Evolutionary conservation across 176 grass and related monocot genomes (phyloP), one percentile per base, ranked within the genome.

Genomic region (Zea luxurians): DNA sequence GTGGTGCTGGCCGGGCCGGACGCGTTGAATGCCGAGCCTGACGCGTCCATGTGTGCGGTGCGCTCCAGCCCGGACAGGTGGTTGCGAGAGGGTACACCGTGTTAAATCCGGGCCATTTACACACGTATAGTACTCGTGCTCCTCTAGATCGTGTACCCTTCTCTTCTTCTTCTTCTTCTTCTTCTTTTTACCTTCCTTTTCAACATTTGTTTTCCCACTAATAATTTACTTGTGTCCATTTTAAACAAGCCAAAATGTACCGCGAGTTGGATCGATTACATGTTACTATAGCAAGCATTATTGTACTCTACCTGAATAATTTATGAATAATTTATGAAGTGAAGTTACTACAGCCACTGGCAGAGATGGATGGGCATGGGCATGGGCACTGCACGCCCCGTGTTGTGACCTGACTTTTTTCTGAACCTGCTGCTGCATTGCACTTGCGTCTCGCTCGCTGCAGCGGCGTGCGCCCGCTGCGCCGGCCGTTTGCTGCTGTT

Each of bases 1-100:
- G 42, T 5, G 66, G 7, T 40, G 71, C 53, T 13, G 71, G 73
- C 18, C 66, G 46, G 75, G 46, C 46, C 50, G 37, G 71, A 44
- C 16, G 69, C 11, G 66, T 48, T 88, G 36, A 88, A 53, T 80
- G 80, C 86, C 17, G 69, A 12, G 55, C 0, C 80, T 79, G 75
- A 47, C 75, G 80, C 62, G 75, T 9, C 37, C 86, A 83, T 79
- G 86, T 88, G 78, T 78, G 71, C 63, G 76, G 76, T 16, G 83
- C 78, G 8, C 21, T 16, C 21, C 13, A 16, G 44, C 42, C 53
- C 8, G 64, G 84, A 54, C 73, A 48, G 73, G 79, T 87, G 66
- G 85, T 82, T 87, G 85, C 35, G 76, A 17, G 50, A 81, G 46
- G 50, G 69, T 71, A 87, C 74, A 13, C 57, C 62, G 61, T 69